phyloP scores from a whole-genome alignment of 768 basidiomycete species.

The Pleurotus sapidus region DNA sequence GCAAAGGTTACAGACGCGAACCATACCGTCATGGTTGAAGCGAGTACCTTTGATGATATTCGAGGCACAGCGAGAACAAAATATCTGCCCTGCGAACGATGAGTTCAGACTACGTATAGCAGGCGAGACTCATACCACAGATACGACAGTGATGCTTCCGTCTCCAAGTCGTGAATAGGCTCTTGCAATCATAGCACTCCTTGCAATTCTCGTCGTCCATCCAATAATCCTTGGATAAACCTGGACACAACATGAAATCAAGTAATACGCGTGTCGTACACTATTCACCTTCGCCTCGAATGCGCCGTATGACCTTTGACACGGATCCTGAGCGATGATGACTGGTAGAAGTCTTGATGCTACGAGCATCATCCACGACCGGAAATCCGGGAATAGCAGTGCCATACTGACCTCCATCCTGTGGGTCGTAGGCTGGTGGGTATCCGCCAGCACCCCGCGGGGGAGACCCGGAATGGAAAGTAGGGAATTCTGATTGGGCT shows the following conservation, averaged over 20 bases:
- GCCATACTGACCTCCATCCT: slow-evolving; percentile 50
- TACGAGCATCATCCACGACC: slow-evolving; percentile 87
- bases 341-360: slow-evolving; percentile 73
- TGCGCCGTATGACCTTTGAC: slow-evolving; percentile 85
- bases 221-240: slow-evolving; percentile 95
- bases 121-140: slow-evolving; percentile 61
- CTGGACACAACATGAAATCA: slow-evolving; percentile 29
- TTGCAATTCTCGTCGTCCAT: slow-evolving; percentile 97
- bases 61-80: slow-evolving; percentile 95
- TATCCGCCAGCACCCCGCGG: slow-evolving; percentile 48
- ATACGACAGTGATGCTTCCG: slow-evolving; percentile 98
- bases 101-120: background rate
- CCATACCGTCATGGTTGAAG: slow-evolving; percentile 93
- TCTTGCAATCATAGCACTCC: slow-evolving; percentile 95
- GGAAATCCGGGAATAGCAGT: slow-evolving; percentile 90
- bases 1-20: slow-evolving; percentile 94
- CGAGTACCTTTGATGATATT: slow-evolving; percentile 93
- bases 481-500: slow-evolving; percentile 75
- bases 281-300: slow-evolving; percentile 80
- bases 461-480: slow-evolving; percentile 62
- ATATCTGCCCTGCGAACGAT: slow-evolving; percentile 78
- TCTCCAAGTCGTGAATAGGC: slow-evolving; percentile 90
- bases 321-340: slow-evolving; percentile 78
- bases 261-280: slow-evolving; percentile 7
- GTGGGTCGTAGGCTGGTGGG: slow-evolving; percentile 51